A percentile compares a stretch with the other conserved stretches of the same genome.
phyloP scores from a whole-genome alignment of 495 filamentous ascomycete species.

The Aspergillus heteromorphus region DNA sequence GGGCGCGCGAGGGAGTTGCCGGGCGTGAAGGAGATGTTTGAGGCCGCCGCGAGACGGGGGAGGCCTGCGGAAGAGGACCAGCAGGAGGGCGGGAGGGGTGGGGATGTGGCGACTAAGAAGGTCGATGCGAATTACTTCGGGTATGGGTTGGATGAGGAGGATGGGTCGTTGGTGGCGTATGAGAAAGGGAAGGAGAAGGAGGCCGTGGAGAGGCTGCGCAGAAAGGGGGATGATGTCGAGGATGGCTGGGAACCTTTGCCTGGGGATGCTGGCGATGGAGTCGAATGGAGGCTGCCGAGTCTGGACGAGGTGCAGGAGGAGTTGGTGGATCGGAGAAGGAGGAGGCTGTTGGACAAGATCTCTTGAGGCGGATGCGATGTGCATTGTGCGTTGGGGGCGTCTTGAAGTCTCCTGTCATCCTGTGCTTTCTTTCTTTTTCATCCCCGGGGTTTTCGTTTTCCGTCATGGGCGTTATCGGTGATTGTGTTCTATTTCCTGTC shows the following conservation, averaged over 20 bases:
- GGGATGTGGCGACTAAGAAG: slow-evolving; percentile 66
- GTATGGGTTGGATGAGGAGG: slow-evolving; percentile 91
- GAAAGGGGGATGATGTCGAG: slow-evolving; percentile 41
- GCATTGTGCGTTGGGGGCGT: background rate
- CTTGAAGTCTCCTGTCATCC: slow-evolving; percentile 13
- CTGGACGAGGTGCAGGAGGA: slow-evolving; percentile 90
- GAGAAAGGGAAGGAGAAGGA: slow-evolving; percentile 80
- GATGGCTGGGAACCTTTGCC: slow-evolving; percentile 79
- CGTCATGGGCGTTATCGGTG: slow-evolving; percentile 1
- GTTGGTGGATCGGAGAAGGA: slow-evolving; percentile 77
- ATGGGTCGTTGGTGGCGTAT: slow-evolving; percentile 75
- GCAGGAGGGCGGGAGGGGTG: slow-evolving; percentile 49
- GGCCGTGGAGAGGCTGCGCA: slow-evolving; percentile 60
- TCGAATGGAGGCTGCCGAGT: slow-evolving; percentile 78
- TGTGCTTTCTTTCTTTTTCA: slow-evolving; percentile 2
- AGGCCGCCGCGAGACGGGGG: slow-evolving; percentile 53
- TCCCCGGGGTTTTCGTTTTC: background rate
- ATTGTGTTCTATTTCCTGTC: background rate
- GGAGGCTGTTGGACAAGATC: slow-evolving; percentile 75
- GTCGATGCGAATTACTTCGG: slow-evolving; percentile 97
- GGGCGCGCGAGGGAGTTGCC: slow-evolving; percentile 86
- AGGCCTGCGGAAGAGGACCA: slow-evolving; percentile 58
- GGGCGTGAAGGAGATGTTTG: slow-evolving; percentile 95
- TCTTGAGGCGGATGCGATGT: slow-evolving; percentile 37
- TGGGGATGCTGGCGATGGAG: slow-evolving; percentile 77